Base-by-base conservation (phyloP, 2,329 filamentous ascomycete genomes). In the Verticillium longisporum region DNA sequence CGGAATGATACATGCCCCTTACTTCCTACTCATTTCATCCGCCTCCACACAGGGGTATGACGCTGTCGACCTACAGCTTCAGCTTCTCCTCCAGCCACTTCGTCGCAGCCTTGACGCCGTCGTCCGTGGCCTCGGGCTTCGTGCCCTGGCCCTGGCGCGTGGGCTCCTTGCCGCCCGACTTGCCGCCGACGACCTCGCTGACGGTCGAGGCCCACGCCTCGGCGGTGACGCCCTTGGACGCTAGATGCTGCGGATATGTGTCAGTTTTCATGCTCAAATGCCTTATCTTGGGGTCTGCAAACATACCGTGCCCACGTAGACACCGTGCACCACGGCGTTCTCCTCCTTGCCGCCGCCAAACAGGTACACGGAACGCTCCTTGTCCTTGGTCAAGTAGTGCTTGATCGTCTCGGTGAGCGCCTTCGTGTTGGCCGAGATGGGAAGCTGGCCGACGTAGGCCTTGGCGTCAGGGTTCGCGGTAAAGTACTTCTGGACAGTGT, bases 121-220 rank as follows among this genome's bases (percentile, higher is more conserved):
- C 90, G 55, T 96, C 90, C 33, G 96, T 86, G 78, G 91, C 96
- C 61, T 90, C 87, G 0, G 87, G 83, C 69, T 96, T 88, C 36
- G 87, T 91, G 55, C 94, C 95, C 72, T 95, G 91, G 36, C 95
- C 95, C 70, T 96, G 88, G 61, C 92, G 87, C 3, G 90, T 92
- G 18, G 92, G 88, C 62, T 94, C 92, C 78, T 97, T 98, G 56
- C 94, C 95, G 65, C 95, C 95, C 11, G 94, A 91, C 75, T 94
- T 94, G 62, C 95, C 95, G 60, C 95, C 95, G 18, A 98, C 85
- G 38, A 94, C 81, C 57, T 84, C 82, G 7, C 90, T 89, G 53
- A 99, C 92, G 7, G 87, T 83, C 32, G 82, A 80, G n/a, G 93
- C 88, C 92, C 93, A 97, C 61, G 92, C 84, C 72, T 89, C 88